A percentile compares a stretch with the other conserved stretches of the same genome.
These are phyloP conservation scores for Balansia obtecta DNA, from an alignment of 2,329 filamentous ascomycete species.

Conservation along the genomic window DNA sequence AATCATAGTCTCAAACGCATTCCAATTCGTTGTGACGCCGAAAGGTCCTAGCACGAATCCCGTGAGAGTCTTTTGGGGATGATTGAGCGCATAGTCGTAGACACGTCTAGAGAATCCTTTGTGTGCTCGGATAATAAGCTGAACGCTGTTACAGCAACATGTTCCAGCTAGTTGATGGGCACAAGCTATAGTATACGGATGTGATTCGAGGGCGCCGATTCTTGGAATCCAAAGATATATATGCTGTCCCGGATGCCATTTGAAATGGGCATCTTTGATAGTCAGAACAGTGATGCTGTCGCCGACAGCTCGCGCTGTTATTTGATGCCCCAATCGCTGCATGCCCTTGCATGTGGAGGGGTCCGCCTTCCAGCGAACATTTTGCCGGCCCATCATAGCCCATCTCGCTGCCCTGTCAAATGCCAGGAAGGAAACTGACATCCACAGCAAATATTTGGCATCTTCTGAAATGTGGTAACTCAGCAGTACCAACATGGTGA, in stretches of 20 bases:
- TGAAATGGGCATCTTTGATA: constrained; percentile 46
- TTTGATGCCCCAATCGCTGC: constrained; percentile 38
- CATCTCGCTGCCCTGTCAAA: constrained; percentile 48
- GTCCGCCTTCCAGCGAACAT: constrained; percentile 30
- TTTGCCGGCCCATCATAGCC: constrained; percentile 37
- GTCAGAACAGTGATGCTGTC: constrained; percentile 43
- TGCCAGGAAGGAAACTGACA: constrained; percentile 47
- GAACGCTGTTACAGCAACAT: constrained; percentile 46
- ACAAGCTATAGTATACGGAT: constrained; percentile 50
- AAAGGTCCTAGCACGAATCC: constrained; percentile 44
- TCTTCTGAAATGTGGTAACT: constrained; percentile 49
- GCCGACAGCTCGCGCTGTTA: constrained; percentile 35
- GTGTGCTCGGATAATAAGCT: constrained; percentile 44
- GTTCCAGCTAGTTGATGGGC: constrained; percentile 36
- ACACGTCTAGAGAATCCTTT: constrained; percentile 44
- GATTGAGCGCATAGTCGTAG: constrained; percentile 31
- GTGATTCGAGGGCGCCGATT: constrained; percentile 41
- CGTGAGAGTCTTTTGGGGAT: constrained; percentile 17
- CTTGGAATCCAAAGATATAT: constrained; percentile 48
- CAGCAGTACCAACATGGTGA: constrained; percentile 49
- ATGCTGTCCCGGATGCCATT: constrained; percentile 47
- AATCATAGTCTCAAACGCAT: constrained; percentile 46
- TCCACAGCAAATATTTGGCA: constrained; percentile 52
- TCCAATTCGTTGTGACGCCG: constrained; percentile 41
- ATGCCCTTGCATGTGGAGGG: constrained; percentile 32